These are phyloP conservation scores for Didymella lethalis DNA, from an alignment of 2,329 filamentous ascomycete genomes.

Conservation along the genomic window DNA sequence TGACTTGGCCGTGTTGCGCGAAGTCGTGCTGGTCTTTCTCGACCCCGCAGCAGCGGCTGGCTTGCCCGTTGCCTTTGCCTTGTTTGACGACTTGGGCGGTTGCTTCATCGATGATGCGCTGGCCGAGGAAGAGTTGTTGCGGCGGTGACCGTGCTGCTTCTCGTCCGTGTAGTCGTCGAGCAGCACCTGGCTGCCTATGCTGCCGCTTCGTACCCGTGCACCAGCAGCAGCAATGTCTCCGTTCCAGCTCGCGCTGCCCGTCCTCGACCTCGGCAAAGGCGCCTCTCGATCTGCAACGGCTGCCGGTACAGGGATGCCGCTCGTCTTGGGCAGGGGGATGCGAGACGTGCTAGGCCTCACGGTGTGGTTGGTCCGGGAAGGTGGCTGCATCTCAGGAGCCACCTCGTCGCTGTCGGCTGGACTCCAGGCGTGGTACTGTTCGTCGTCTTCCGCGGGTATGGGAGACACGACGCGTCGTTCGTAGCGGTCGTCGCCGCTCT, in stretches of 20 bases:
- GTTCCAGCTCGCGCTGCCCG: conserved; percentile 64
- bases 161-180: conserved; percentile 58
- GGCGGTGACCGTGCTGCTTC: conserved; percentile 26
- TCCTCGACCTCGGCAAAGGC: conserved; percentile 67
- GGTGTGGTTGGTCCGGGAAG: conserved; percentile 62
- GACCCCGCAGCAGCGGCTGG: conserved; percentile 44
- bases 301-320: conserved; percentile 76
- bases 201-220: conserved; percentile 74
- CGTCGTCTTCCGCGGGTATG: conserved; percentile 55
- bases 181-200: conserved; percentile 62
- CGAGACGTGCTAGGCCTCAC: conserved; percentile 69
- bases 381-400: conserved; percentile 59
- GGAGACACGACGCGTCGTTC: conserved; percentile 48
- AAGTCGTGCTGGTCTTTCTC: conserved; percentile 42
- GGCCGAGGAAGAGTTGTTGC: conserved; percentile 34
- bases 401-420: conserved; percentile 80
- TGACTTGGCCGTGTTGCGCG: conserved; percentile 46
- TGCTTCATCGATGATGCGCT: conserved; percentile 42
- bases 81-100: conserved; percentile 47
- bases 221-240: conserved; percentile 69
- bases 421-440: conserved; percentile 66
- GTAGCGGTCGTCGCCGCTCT: conserved; percentile 39
- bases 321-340: conserved; percentile 85
- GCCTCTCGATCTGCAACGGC: conserved; percentile 78
- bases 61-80: conserved; percentile 52